Conservation (phyloP, 2,329 filamentous ascomycete species). For the Mariannaea elegans region DNA sequence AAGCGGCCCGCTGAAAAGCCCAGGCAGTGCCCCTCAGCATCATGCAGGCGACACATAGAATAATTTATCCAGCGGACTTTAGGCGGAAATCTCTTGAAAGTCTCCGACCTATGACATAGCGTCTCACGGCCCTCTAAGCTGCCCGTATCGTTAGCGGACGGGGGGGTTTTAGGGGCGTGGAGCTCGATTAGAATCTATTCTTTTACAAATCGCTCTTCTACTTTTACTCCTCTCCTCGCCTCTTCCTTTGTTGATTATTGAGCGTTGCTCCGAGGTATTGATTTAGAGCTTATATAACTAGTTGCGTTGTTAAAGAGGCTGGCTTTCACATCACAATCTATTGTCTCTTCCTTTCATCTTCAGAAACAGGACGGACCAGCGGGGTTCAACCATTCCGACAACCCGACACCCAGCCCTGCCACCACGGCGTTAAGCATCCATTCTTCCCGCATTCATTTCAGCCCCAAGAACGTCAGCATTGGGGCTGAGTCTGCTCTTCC, state of each 20-base stretch:
- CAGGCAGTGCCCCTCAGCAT: too few relatives aligned
- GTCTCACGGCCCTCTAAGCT: conserved; percentile 11
- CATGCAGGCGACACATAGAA: neutral
- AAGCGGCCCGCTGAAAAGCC: too few relatives aligned
- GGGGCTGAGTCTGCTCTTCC: conserved; percentile 7
- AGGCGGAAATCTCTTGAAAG: neutral
- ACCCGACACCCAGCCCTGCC: neutral
- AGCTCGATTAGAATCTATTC: conserved; percentile 2
- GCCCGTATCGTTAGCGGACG: neutral
- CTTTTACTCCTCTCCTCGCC: neutral
- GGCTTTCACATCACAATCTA: neutral
- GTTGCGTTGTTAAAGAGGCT: neutral
- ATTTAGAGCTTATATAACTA: too few relatives aligned
- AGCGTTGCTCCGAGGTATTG: too few relatives aligned
- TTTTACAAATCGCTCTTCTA: neutral
- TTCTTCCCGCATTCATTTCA: conserved; percentile 5
- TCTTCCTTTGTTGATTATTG: neutral
- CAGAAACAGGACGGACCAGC: neutral
- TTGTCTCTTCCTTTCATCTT: neutral
- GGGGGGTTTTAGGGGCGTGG: neutral
- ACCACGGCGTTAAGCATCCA: conserved; percentile 11
- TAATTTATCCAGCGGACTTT: neutral
- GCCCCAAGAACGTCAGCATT: conserved; percentile 15
- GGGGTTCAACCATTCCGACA: neutral
- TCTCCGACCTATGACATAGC: conserved; percentile 15